phyloP scores from a whole-genome alignment of 2,329 filamentous ascomycete genomes.

The Trichoderma koningiopsis region DNA sequence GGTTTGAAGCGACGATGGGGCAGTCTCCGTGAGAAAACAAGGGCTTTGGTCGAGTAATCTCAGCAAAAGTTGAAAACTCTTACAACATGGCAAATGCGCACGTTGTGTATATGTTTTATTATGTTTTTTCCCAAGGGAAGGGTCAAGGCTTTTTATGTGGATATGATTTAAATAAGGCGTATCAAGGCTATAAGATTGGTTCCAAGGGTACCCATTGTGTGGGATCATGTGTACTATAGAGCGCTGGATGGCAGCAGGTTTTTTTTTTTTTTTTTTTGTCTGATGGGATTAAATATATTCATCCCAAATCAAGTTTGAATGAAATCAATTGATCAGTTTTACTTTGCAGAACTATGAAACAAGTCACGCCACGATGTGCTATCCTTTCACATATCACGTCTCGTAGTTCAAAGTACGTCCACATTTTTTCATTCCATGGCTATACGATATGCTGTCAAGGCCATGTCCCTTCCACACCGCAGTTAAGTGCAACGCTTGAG shows the following conservation, averaged over 20 bases:
- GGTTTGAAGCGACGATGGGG: conserved; percentile 58
- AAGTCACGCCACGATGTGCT: neutral
- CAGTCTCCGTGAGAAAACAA: conserved; percentile 49
- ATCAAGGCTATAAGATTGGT: neutral
- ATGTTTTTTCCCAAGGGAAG: neutral
- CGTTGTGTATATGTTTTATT: neutral
- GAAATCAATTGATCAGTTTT: neutral
- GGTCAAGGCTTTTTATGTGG: neutral
- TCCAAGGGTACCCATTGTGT: neutral
- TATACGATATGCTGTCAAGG: neutral
- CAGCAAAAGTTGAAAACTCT: neutral
- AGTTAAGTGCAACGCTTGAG: neutral
- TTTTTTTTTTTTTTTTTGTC: too few species aligned
- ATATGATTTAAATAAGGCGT: neutral
- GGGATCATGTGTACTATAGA: neutral
- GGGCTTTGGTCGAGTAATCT: neutral
- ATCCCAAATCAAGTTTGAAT: neutral
- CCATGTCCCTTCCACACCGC: neutral
- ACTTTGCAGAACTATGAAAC: neutral
- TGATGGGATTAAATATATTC: neutral
- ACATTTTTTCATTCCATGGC: neutral
- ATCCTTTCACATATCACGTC: neutral
- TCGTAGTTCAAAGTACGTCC: neutral
- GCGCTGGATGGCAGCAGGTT: neutral
- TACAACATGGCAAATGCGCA: neutral